Percentiles rank a stretch among this genome's conserved stretches.
These are phyloP conservation scores for Pyrus hybrid DNA, from an alignment of 331 rosid genomes.

Conservation along the genomic window DNA sequence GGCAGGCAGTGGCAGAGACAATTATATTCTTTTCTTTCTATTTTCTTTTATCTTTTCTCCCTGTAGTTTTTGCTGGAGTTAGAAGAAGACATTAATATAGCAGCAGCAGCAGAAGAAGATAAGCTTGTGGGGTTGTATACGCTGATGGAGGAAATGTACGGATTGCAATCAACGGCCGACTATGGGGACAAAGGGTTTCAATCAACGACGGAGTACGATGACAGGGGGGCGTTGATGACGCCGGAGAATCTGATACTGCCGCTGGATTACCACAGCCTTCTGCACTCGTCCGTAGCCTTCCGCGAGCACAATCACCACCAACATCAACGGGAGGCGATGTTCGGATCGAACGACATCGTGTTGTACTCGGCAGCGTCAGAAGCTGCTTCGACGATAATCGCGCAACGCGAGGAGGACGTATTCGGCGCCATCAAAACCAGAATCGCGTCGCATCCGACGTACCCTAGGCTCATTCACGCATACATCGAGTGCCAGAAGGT, in stretches of 20 bases:
- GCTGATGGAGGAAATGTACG: conserved; percentile 81
- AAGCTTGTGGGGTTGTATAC: neutral
- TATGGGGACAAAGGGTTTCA: conserved; percentile 41
- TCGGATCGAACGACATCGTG: conserved; percentile 64
- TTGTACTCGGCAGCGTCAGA: conserved; percentile 48
- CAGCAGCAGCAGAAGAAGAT: neutral
- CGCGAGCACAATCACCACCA: conserved; percentile 10
- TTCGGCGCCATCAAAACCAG: conserved; percentile 57
- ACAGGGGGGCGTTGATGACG: conserved; percentile 59
- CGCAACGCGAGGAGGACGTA: conserved; percentile 34
- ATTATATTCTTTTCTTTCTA: neutral
- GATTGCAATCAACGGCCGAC: conserved; percentile 43
- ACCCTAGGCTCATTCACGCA: conserved; percentile 83
- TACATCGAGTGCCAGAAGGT: conserved; percentile 97
- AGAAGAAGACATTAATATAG: neutral
- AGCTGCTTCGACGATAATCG: conserved; percentile 34
- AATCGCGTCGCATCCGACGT: conserved; percentile 85
- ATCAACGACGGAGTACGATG: conserved; percentile 52
- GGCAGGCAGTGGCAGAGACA: no score
- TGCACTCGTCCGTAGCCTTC: conserved; percentile 24
- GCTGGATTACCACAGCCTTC: conserved; percentile 52
- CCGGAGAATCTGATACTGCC: conserved; percentile 91
- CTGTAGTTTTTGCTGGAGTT: neutral
- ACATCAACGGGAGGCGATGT: conserved; percentile 44
- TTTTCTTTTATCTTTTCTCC: neutral